Evolutionary conservation across 768 basidiomycete species (phyloP), one percentile per base, ranked within the genome.

Genomic region (Hericium erinaceus): DNA sequence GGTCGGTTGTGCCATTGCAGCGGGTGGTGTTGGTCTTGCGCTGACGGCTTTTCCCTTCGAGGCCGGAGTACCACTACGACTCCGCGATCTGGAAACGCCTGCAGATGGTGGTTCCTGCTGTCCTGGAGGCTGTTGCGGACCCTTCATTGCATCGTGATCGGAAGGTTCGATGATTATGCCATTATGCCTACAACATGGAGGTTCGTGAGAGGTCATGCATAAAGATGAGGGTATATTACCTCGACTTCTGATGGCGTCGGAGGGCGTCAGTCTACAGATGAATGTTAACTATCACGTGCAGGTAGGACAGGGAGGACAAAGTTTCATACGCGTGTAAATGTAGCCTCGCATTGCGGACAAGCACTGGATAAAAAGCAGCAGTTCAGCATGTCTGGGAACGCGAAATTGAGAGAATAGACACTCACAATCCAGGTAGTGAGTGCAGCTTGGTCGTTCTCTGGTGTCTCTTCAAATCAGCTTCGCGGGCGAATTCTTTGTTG

Each of bases 381-480:
- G 16, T 40, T 61, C 44, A 62, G 54, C 52, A 15, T 44, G 54
- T 63, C 46, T 60, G 48, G 55, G 56, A 41, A 41, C 39, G 9
- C 7, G 33, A 57, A 58, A 37, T 22, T 53, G 28, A 57, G 38
- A 78, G 77, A 65, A 57, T n/a, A 49, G 2, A 16, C 13, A 69
- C 73, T 55, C 65, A 89, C 87, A 84, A 89, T 64, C 80, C 82
- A 39, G 88, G 85, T 69, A 85, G 74, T 3, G 84, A 84, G 72
- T 90, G 88, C 51, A 79, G 69, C 68, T 87, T 90, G 22, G 88
- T 89, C 37, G 88, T 90, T 67, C 86, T 76, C 67, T 89, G 88
- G 68, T 90, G 88, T 64, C 88, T 69, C 75, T 89, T 89, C 61
- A 90, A 72, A 74, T 90, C 88, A 15, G 88, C 88, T 70, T 90